These are phyloP conservation scores for Acanthamoeba castellanii DNA, from an alignment of 208 protist species.

Conservation along the genomic window DNA sequence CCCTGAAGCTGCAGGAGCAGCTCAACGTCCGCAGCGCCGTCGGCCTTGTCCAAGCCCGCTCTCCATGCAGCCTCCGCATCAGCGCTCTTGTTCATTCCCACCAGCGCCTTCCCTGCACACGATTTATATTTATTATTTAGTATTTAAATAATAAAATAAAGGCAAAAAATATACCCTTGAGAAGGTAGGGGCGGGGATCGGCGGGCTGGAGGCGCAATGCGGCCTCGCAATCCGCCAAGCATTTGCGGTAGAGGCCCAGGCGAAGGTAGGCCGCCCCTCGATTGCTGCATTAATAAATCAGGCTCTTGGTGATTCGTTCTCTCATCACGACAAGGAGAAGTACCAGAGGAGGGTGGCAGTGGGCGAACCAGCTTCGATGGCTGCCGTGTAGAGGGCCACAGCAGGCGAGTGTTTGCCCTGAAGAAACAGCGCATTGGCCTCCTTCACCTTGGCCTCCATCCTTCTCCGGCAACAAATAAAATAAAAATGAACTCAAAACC, in stretches of 20 bases:
- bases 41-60: conserved; percentile 3
- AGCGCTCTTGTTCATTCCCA: conserved; percentile 24
- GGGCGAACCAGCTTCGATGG: not conserved
- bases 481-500: not conserved
- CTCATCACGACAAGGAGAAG: not conserved
- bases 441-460: not conserved
- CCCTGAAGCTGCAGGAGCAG: not conserved
- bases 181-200: conserved; percentile 12
- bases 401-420: conserved; percentile 6
- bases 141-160: too few species aligned
- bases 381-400: conserved; percentile 17
- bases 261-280: conserved; percentile 28
- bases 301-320: not conserved
- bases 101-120: conserved; percentile 9
- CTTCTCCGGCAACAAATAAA: not conserved
- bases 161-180: not conserved
- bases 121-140: too few species aligned
- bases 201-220: not conserved
- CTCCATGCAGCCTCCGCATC: conserved; percentile 47
- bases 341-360: conserved; percentile 2
- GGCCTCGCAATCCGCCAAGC: conserved; percentile 37
- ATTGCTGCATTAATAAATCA: conserved; percentile 14
- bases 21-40: not conserved
- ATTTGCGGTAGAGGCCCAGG: conserved; percentile 46
- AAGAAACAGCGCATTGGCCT: not conserved